Evolutionary conservation across 345 rosid genomes (phyloP), one percentile per base, ranked within the genome.

Genomic region (Xanthoceras sorbifolium): DNA sequence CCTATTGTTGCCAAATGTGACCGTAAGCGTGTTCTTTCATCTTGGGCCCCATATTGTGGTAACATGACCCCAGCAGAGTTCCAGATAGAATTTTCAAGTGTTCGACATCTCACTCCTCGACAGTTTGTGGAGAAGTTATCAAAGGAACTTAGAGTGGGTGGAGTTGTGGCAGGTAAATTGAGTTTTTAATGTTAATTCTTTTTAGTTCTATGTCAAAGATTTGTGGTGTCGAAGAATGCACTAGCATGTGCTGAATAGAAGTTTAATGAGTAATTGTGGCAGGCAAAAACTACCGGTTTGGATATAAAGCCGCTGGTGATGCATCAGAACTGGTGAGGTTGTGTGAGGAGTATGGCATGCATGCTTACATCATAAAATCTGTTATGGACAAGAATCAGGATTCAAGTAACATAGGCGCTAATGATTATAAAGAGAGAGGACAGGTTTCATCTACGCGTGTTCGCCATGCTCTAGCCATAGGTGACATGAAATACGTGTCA

Each of bases 391-490:
- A 82, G 84, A 86, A 88, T 64, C 87, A 87, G 78, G 89, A 77
- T 64, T 78, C 82, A 12, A 77, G 65, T 80, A 82, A 84, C 72
- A 64, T 74, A 72, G 77, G 74, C 26, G 26, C 71, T 64, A 83
- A 54, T 34, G 89, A 90, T 81, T 73, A 71, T 34, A 91, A 95
- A 78, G 97, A 96, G 74, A 92, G 81, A 85, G 98, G 98, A 20
- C 98, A 96, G 69, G 98, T 96, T 20, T 93, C 98, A 34, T 93
- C 99, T 38, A 96, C 99, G 25, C 94, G 97, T 63, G 95, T 96
- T 71, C 98, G 98, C 29, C 92, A 85, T 77, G 99, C 97, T 74
- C 87, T 96, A 76, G 92, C 94, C 3, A 78, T 52, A 0, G 99
- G 98, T 64, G 93, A 96, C 72, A 84, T 88, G 91, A 85, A 82